Evolutionary conservation across 2,329 filamentous ascomycete genomes (phyloP).

Genomic region (Sclerotiophoma versabilis): DNA sequence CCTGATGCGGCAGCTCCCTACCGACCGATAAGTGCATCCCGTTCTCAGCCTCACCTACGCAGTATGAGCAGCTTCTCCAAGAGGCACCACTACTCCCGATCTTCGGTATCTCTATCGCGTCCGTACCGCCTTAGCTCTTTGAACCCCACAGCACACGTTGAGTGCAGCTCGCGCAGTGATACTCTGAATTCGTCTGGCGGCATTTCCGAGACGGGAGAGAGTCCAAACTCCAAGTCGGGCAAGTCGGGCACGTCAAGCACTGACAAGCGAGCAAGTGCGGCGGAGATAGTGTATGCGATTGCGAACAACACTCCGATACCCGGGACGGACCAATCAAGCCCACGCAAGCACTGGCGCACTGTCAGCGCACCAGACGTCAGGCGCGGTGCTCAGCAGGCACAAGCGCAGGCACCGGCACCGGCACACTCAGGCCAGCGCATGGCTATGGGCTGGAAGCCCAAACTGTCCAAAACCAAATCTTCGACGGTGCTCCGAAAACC

Average conservation of each 20-base stretch:
- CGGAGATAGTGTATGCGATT: slow-evolving; percentile 36
- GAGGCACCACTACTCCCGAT: slow-evolving; percentile 32
- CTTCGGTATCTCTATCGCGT: slow-evolving; percentile 39
- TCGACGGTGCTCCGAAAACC: not conserved
- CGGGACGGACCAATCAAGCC: slow-evolving; percentile 4
- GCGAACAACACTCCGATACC: slow-evolving; percentile 30
- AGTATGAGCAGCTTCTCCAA: slow-evolving; percentile 26
- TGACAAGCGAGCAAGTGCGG: slow-evolving; percentile 18
- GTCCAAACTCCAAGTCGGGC: slow-evolving; percentile 5
- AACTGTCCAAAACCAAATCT: not conserved
- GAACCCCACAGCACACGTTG: slow-evolving; percentile 26
- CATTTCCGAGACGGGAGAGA: slow-evolving; percentile 6
- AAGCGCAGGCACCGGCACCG: no score
- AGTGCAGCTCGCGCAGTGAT: slow-evolving; percentile 35
- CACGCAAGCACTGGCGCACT: slow-evolving; percentile 19
- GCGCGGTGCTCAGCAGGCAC: not conserved
- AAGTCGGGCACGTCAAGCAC: slow-evolving; percentile 19
- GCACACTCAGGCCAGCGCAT: slow-evolving; percentile 2
- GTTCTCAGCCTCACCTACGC: slow-evolving; percentile 30
- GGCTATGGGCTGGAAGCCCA: slow-evolving; percentile 28
- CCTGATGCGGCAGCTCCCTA: slow-evolving; percentile 30
- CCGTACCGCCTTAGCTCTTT: slow-evolving; percentile 39
- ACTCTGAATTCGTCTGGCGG: slow-evolving; percentile 3
- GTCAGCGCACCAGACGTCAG: slow-evolving; percentile 22
- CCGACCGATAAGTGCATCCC: slow-evolving; percentile 22